Evolutionary conservation across 169 alveolate genomes (phyloP), one percentile per base, ranked within the genome.

Genomic region (Blepharisma undulans): DNA sequence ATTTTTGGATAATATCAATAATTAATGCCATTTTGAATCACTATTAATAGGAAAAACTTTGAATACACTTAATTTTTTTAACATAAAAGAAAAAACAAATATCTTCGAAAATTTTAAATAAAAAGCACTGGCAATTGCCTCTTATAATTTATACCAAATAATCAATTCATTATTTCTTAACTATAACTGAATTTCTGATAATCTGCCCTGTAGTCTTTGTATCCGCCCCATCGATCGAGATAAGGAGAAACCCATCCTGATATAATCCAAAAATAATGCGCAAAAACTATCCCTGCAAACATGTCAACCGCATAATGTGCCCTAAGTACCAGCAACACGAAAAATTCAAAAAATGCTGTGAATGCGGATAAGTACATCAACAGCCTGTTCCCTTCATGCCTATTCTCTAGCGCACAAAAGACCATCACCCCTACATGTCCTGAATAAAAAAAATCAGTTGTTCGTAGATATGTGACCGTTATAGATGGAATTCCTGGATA

Each of bases 401-500:
- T 74, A 66, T 71, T 82, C 76, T 86, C 91, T 18, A 86, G 16
- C n/a, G 91, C 22, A 19, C 25, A 19, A 27, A 86, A 86, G 5
- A 32, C 29, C 89, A 4, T 77, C 16, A 84, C 74, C 14, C 98
- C 98, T n/a, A 95, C 93, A 87, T 95, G 97, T 0, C 98, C 98
- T 76, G 97, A 93, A 76, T 81, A 96, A 89, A 96, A 95, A 85
- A 95, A 96, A 85, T 96, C 98, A 16, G 92, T 87, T 4, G 94
- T 93, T 77, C 90, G 89, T 60, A 92, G 94, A 77, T 96, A 94
- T 16, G 95, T 91, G 21, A 94, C 94, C 0, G 92, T 91, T 14
- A 95, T 59, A 0, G 97, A 94, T 4, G 95, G 96, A 74, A 96
- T 92, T 21, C 96, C 93, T 3, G 98, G 97, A 66, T 93, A 92